A percentile compares a stretch with the other conserved stretches of the same genome.
phyloP scores from a whole-genome alignment of 495 filamentous ascomycete genomes.

The Lasiosphaeria ovina region DNA sequence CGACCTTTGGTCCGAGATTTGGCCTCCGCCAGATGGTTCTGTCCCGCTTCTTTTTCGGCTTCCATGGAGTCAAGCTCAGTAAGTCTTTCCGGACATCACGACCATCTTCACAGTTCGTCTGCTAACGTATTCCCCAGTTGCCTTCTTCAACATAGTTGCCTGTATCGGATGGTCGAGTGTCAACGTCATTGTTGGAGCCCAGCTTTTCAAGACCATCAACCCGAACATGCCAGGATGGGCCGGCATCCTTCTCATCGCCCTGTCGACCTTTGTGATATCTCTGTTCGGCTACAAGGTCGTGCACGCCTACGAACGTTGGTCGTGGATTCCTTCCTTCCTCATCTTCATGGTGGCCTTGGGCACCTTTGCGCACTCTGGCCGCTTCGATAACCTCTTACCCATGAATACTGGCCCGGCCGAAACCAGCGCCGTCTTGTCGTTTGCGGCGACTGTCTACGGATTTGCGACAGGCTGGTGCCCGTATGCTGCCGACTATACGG shows the following conservation, averaged over 20 bases:
- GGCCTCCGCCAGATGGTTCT: slow-evolving; percentile 84
- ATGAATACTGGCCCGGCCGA: slow-evolving; percentile 56
- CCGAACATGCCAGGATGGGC: slow-evolving; percentile 66
- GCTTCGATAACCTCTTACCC: slow-evolving; percentile 68
- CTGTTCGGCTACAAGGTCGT: slow-evolving; percentile 79
- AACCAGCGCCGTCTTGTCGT: slow-evolving; percentile 65
- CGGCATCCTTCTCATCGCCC: slow-evolving; percentile 73
- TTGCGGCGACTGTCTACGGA: slow-evolving; percentile 70
- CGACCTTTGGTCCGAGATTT: slow-evolving; percentile 73
- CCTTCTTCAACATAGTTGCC: slow-evolving; percentile 71
- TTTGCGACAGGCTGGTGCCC: slow-evolving; percentile 81
- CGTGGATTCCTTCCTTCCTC: slow-evolving; percentile 74
- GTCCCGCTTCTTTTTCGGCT: slow-evolving; percentile 80
- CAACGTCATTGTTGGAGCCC: slow-evolving; percentile 80
- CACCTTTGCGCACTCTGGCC: slow-evolving; percentile 70
- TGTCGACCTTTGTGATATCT: slow-evolving; percentile 67
- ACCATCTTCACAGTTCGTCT: background rate
- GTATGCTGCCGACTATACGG: slow-evolving; percentile 76
- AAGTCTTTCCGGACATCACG: background rate
- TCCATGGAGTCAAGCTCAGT: slow-evolving; percentile 53
- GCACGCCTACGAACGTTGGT: slow-evolving; percentile 76
- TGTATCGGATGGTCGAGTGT: slow-evolving; percentile 76
- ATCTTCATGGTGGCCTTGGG: slow-evolving; percentile 77
- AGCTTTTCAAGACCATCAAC: slow-evolving; percentile 78
- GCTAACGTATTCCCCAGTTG: slow-evolving; percentile 43